phyloP scores from a whole-genome alignment of 768 basidiomycete genomes.

The Termitomyces sp. region DNA sequence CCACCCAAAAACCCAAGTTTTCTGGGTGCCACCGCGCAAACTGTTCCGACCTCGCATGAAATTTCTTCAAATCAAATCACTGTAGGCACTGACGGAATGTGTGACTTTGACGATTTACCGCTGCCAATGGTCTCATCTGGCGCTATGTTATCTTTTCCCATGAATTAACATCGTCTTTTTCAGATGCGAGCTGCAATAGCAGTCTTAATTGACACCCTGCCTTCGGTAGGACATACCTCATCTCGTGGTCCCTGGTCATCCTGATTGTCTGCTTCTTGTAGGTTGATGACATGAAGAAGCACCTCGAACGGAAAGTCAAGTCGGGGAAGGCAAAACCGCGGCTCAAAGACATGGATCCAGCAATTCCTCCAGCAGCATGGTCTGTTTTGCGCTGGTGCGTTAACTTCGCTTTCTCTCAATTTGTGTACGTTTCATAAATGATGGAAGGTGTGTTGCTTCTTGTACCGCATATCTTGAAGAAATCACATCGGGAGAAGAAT shows the following conservation, averaged over 20 bases:
- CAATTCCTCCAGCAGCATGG: constrained; percentile 60
- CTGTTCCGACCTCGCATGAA: background rate
- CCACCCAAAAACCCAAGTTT: background rate
- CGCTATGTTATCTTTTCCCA: background rate
- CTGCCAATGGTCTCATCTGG: constrained; percentile 29
- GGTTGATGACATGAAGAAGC: constrained; percentile 56
- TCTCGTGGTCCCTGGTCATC: no score
- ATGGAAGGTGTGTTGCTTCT: constrained; percentile 62
- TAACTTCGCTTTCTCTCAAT: background rate
- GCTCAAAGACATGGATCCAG: constrained; percentile 46
- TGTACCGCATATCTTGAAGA: constrained; percentile 72
- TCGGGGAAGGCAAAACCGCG: constrained; percentile 51
- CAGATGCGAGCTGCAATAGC: constrained; percentile 48
- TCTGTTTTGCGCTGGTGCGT: constrained; percentile 57
- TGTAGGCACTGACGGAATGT: constrained; percentile 33
- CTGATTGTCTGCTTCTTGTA: constrained; percentile 19
- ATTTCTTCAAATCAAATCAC: background rate
- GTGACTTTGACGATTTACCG: constrained; percentile 50
- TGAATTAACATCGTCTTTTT: background rate
- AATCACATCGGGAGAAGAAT: constrained; percentile 50
- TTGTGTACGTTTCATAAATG: background rate
- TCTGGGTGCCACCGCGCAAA: no score
- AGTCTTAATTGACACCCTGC: constrained; percentile 41
- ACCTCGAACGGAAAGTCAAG: constrained; percentile 49
- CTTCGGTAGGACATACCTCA: constrained; percentile 35